Evolutionary conservation across 768 basidiomycete genomes (phyloP).

Genomic region (Kwoniella sp.): DNA sequence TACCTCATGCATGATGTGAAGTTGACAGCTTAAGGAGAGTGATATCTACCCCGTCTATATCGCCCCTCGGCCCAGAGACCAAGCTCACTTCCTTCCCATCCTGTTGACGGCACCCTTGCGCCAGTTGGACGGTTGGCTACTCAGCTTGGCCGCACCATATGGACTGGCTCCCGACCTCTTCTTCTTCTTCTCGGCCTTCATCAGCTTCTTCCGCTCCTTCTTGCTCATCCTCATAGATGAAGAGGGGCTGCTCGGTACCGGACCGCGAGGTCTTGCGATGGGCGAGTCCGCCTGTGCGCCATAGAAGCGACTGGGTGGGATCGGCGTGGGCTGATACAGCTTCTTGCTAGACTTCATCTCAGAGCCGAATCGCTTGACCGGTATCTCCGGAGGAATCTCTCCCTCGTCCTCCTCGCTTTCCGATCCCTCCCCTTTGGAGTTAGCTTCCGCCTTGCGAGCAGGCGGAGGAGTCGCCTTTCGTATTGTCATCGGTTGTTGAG

Average conservation of each 20-base stretch:
- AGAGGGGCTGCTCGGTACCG: background rate
- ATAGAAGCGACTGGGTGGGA: constrained; percentile 11
- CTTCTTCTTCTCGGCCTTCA: constrained; percentile 3
- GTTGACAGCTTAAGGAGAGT: too few species aligned
- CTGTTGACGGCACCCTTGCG: too few species aligned
- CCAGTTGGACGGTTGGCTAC: too few species aligned
- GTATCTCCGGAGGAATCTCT: constrained; percentile 5
- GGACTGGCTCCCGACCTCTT: background rate
- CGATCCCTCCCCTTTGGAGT: background rate
- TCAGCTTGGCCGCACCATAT: too few species aligned
- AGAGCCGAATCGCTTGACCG: constrained; percentile 7
- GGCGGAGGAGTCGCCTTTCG: constrained; percentile 4
- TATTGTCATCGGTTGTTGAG: background rate
- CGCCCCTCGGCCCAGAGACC: too few species aligned
- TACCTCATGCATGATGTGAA: too few species aligned
- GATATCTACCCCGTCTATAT: too few species aligned
- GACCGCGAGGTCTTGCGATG: background rate
- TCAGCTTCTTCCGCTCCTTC: constrained; percentile 7
- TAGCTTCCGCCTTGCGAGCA: background rate
- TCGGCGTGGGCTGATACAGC: constrained; percentile 5
- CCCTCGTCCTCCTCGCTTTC: background rate
- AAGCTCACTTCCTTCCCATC: too few species aligned
- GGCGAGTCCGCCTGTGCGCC: constrained; percentile 3
- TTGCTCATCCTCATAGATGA: constrained; percentile 1
- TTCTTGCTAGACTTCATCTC: background rate